Conservation (phyloP, 805 yeast species). For the Lipomyces chichibuensis region DNA sequence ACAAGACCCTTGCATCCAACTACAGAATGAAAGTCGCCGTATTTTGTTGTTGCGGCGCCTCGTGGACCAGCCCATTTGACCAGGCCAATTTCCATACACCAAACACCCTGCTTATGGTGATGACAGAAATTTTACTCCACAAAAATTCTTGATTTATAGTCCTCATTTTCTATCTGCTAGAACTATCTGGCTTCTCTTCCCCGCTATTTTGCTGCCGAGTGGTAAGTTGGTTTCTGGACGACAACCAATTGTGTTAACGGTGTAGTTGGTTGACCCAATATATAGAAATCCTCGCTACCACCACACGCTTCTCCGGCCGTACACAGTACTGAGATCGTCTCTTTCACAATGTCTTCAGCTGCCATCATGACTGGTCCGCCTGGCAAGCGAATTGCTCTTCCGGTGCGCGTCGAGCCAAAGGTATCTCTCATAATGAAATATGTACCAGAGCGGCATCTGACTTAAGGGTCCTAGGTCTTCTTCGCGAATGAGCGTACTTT, state of each 20-base stretch:
- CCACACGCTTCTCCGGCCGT: not conserved
- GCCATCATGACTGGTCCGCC: conserved; percentile 75
- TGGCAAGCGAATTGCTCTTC: conserved; percentile 93
- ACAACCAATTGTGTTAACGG: not conserved
- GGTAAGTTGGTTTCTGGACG: not conserved
- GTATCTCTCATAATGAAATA: conserved; percentile 11
- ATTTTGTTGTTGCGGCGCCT: too few relatives aligned
- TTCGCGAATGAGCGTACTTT: conserved; percentile 99
- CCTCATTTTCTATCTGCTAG: not conserved
- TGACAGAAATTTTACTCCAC: not conserved
- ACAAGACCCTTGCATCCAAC: not conserved
- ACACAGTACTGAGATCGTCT: not conserved
- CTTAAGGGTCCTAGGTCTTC: conserved; percentile 59
- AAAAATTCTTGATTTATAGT: not conserved
- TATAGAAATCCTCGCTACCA: not conserved
- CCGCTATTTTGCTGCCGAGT: not conserved
- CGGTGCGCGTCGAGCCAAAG: conserved; percentile 98
- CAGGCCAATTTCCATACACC: not conserved
- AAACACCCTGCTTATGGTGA: too few relatives aligned
- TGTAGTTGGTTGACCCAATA: not conserved
- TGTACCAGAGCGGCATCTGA: not conserved
- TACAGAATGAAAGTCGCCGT: too few relatives aligned
- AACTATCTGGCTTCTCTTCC: not conserved
- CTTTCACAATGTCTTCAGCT: conserved; percentile 60
- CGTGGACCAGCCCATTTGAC: not conserved